These are phyloP conservation scores for Xylaria cubensis DNA, from an alignment of 495 filamentous ascomycete species.

Conservation along the genomic window DNA sequence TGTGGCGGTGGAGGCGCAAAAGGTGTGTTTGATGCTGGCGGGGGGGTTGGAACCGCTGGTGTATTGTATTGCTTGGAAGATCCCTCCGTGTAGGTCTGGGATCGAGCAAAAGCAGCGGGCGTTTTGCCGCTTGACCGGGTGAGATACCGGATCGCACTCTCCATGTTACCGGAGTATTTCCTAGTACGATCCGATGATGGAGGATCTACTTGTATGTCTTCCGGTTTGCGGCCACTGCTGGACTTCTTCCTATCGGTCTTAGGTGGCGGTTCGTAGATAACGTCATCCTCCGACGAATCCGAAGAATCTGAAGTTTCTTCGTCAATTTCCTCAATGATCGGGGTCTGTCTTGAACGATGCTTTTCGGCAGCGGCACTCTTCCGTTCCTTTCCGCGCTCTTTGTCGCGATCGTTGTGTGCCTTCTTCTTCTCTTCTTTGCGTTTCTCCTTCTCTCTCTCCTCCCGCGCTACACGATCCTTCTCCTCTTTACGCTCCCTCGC, in stretches of 20 bases:
- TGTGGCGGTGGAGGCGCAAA: conserved; percentile 37
- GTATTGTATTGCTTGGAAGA: conserved; percentile 33
- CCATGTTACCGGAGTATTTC: conserved; percentile 36
- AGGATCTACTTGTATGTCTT: conserved; percentile 28
- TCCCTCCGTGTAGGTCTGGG: conserved; percentile 39
- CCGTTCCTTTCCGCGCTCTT: conserved; percentile 38
- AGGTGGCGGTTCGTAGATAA: conserved; percentile 28
- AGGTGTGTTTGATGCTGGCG: conserved; percentile 32
- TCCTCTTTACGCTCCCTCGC: conserved; percentile 33
- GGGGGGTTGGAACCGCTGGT: conserved; percentile 47
- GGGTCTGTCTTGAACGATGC: conserved; percentile 37
- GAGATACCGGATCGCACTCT: conserved; percentile 39
- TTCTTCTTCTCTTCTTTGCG: conserved; percentile 44
- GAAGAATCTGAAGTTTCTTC: conserved; percentile 18
- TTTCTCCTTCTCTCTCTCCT: conserved; percentile 38
- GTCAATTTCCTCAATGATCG: conserved; percentile 41
- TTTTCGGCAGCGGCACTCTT: conserved; percentile 42
- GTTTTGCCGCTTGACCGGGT: conserved; percentile 35
- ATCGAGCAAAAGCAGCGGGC: conserved; percentile 31
- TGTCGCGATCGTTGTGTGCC: conserved; percentile 43
- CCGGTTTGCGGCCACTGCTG: conserved; percentile 46
- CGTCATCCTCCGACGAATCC: conserved; percentile 41
- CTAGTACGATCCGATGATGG: conserved; percentile 35
- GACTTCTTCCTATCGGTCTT: conserved; percentile 52
- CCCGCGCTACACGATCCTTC: conserved; percentile 44